Conservation (phyloP, 441 rosid genomes). For the Jatropha podagrica region DNA sequence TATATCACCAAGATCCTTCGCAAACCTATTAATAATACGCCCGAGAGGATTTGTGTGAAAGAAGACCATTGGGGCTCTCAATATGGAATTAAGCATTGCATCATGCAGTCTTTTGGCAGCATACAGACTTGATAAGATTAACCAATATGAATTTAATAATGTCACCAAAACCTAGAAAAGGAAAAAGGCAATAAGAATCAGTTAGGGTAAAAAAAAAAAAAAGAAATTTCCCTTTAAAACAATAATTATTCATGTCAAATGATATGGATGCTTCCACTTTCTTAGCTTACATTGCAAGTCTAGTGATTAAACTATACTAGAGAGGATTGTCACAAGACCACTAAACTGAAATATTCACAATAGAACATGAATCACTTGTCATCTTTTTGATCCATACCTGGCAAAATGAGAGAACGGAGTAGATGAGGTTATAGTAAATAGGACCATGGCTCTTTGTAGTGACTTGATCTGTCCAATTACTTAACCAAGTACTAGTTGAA, state of each 20-base stretch:
- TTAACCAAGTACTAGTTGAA: slow-evolving; percentile 97
- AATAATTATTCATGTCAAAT: slow-evolving; percentile 6
- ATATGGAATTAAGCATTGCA: slow-evolving; percentile 82
- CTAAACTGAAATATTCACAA: not conserved
- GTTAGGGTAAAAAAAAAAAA: not conserved
- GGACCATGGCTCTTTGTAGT: slow-evolving; percentile 57
- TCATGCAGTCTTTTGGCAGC: slow-evolving; percentile 92
- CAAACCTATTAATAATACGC: slow-evolving; percentile 90
- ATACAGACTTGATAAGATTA: slow-evolving; percentile 78
- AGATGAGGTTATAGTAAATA: slow-evolving; percentile 68
- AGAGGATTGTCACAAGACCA: not conserved
- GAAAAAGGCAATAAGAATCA: slow-evolving; percentile 8
- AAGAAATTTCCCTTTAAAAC: slow-evolving; percentile 7
- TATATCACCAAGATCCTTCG: slow-evolving; percentile 96
- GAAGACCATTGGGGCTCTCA: slow-evolving; percentile 98
- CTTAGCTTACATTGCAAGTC: not conserved
- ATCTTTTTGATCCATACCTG: slow-evolving; percentile 55
- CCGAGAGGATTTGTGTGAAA: slow-evolving; percentile 98
- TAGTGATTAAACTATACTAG: not conserved
- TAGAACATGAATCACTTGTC: not conserved
- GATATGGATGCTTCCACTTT: slow-evolving; percentile 10
- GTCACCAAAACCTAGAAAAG: slow-evolving; percentile 77
- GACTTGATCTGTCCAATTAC: slow-evolving; percentile 93
- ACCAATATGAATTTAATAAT: slow-evolving; percentile 87
- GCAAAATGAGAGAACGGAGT: slow-evolving; percentile 73